phyloP scores from a whole-genome alignment of 441 rosid species.

The Manihot esculenta region DNA sequence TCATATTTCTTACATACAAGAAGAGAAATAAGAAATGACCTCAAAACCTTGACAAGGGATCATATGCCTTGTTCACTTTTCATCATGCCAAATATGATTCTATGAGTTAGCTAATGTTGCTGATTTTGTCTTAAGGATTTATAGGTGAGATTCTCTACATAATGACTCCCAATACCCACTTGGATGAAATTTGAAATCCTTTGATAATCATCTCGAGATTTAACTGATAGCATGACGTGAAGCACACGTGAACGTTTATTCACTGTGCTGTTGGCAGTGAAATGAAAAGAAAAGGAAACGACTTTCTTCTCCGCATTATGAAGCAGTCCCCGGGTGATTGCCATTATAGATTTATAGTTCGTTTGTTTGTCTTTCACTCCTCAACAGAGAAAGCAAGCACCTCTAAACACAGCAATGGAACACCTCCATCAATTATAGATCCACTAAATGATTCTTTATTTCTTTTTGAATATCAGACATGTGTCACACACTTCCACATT shows the following conservation, averaged over 20 bases:
- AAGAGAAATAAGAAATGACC: background rate
- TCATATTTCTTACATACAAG: background rate
- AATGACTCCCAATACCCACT: too few relatives aligned
- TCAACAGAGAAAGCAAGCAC: background rate
- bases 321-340: too few relatives aligned
- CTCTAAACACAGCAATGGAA: background rate
- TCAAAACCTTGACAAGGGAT: background rate
- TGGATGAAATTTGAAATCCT: too few relatives aligned
- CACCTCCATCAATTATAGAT: background rate
- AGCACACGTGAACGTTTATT: too few relatives aligned
- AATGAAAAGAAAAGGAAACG: too few relatives aligned
- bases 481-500: background rate
- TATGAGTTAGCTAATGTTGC: background rate
- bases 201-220: too few relatives aligned
- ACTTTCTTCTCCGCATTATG: too few relatives aligned
- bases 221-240: too few relatives aligned
- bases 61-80: background rate
- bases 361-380: background rate
- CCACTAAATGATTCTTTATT: background rate
- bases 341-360: too few relatives aligned
- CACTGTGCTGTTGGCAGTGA: too few relatives aligned
- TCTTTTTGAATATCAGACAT: background rate
- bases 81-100: slow-evolving; percentile 6
- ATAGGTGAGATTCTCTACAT: too few relatives aligned
- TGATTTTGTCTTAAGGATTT: too few relatives aligned